Percentiles rank a stretch among this genome's conserved stretches.
Conservation (phyloP, 2,329 filamentous ascomycete species). For the Trichoderma endophyticum region DNA sequence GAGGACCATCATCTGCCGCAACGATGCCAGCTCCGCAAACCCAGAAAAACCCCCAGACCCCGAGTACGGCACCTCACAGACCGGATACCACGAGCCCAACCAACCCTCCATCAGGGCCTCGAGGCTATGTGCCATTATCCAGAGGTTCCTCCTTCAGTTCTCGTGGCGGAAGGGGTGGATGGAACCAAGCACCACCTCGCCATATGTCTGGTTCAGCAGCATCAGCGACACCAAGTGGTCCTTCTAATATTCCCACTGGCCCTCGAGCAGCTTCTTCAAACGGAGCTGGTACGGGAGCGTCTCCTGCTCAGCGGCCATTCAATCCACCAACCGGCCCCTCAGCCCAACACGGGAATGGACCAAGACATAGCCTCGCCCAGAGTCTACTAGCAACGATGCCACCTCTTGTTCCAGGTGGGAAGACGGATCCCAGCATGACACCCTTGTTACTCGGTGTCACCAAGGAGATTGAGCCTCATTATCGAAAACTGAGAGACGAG, state of each 20-base stretch:
- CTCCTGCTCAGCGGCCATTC: constrained; percentile 46
- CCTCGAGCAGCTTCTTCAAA: constrained; percentile 38
- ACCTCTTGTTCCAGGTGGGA: constrained; percentile 52
- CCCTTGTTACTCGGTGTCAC: constrained; percentile 47
- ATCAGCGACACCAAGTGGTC: constrained; percentile 40
- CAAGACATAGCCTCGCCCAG: constrained; percentile 49
- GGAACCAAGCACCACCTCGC: constrained; percentile 37
- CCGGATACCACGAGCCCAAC: constrained; percentile 45
- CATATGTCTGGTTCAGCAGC: constrained; percentile 35
- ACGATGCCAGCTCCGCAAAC: constrained; percentile 35
- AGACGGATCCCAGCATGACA: constrained; percentile 47
- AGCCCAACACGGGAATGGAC: constrained; percentile 35
- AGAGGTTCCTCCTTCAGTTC: constrained; percentile 42
- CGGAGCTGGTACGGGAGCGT: constrained; percentile 38
- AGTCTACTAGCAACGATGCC: constrained; percentile 51
- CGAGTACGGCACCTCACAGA: constrained; percentile 33
- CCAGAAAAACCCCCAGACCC: constrained; percentile 35
- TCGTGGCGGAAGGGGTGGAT: constrained; percentile 43
- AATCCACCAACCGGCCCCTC: constrained; percentile 58
- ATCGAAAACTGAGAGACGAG: constrained; percentile 53
- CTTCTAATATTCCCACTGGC: constrained; percentile 47
- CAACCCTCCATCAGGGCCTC: constrained; percentile 52
- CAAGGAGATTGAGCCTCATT: constrained; percentile 54
- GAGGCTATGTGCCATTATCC: constrained; percentile 48
- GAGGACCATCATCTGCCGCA: constrained; percentile 39